Evolutionary conservation across 805 yeast genomes (phyloP).

Genomic region (Teunomyces cretensis): DNA sequence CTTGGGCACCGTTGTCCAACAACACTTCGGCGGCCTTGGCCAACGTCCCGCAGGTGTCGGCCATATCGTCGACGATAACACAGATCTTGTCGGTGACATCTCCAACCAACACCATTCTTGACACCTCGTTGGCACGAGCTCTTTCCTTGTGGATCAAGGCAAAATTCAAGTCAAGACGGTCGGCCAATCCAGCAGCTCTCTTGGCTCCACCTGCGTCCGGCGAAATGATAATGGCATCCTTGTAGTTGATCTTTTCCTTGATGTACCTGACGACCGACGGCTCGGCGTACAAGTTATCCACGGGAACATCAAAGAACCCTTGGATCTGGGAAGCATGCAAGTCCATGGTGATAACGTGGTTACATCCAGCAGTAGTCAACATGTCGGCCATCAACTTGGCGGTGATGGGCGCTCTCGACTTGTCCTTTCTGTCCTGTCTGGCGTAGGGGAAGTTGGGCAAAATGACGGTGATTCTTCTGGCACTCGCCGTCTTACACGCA

Average conservation of each 20-base stretch:
- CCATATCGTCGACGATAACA: conserved; percentile 84
- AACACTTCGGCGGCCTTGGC: conserved; percentile 80
- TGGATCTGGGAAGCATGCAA: conserved; percentile 87
- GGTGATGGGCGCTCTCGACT: conserved; percentile 81
- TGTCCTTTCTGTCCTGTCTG: conserved; percentile 86
- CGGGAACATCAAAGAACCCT: conserved; percentile 82
- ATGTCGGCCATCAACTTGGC: conserved; percentile 83
- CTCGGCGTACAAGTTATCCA: conserved; percentile 81
- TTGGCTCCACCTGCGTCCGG: conserved; percentile 93
- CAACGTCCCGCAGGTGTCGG: conserved; percentile 85
- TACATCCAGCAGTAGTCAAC: conserved; percentile 81
- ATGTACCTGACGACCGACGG: conserved; percentile 78
- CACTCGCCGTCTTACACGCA: conserved; percentile 81
- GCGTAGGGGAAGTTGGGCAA: conserved; percentile 85
- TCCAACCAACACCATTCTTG: conserved; percentile 83
- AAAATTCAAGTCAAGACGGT: conserved; percentile 73
- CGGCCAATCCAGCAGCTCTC: conserved; percentile 84
- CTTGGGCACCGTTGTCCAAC: conserved; percentile 63
- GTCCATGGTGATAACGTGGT: conserved; percentile 86
- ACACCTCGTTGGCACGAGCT: conserved; percentile 79
- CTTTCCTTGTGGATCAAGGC: conserved; percentile 85
- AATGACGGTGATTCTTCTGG: conserved; percentile 79
- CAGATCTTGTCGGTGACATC: conserved; percentile 77
- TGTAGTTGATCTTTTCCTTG: conserved; percentile 55
- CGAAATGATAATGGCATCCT: conserved; percentile 72